These are phyloP conservation scores for Fusarium subtropicale DNA, from an alignment of 2,329 filamentous ascomycete genomes.

Conservation along the genomic window DNA sequence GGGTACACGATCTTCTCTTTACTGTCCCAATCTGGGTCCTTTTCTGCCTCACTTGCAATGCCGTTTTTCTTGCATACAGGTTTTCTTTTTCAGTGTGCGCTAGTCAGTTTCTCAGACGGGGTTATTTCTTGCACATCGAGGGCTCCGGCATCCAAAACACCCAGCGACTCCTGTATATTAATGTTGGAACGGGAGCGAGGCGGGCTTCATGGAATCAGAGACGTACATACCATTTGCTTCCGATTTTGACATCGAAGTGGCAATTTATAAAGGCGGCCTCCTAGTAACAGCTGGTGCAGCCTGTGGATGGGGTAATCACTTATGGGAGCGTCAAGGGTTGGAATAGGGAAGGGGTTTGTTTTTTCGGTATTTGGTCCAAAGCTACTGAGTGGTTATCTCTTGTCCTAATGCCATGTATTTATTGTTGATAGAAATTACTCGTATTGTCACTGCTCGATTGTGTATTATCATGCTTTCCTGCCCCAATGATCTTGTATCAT, in stretches of 20 bases:
- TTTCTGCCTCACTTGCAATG: conserved; percentile 6
- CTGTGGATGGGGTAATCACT: conserved; percentile 23
- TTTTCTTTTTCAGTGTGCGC: conserved; percentile 12
- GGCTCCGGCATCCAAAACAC: neutral
- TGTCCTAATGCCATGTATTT: conserved; percentile 19
- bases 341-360: conserved; percentile 17
- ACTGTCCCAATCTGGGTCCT: conserved; percentile 12
- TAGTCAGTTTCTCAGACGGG: conserved; percentile 9
- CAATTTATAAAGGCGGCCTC: conserved; percentile 1
- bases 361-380: conserved; percentile 12
- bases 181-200: conserved; percentile 17
- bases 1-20: conserved; percentile 30
- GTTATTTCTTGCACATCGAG: conserved; percentile 1
- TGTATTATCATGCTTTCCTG: neutral
- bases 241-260: conserved; percentile 6
- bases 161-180: conserved; percentile 37
- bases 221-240: neutral
- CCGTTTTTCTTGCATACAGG: conserved; percentile 5
- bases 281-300: neutral
- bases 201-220: neutral
- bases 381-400: conserved; percentile 4
- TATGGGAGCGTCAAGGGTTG: conserved; percentile 20
- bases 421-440: conserved; percentile 5
- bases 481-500: neutral
- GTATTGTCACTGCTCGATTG: neutral